A percentile compares a stretch with the other conserved stretches of the same genome.
Evolutionary conservation across 2,329 filamentous ascomycete genomes (phyloP).

Genomic region (Apiospora phragmitis): DNA sequence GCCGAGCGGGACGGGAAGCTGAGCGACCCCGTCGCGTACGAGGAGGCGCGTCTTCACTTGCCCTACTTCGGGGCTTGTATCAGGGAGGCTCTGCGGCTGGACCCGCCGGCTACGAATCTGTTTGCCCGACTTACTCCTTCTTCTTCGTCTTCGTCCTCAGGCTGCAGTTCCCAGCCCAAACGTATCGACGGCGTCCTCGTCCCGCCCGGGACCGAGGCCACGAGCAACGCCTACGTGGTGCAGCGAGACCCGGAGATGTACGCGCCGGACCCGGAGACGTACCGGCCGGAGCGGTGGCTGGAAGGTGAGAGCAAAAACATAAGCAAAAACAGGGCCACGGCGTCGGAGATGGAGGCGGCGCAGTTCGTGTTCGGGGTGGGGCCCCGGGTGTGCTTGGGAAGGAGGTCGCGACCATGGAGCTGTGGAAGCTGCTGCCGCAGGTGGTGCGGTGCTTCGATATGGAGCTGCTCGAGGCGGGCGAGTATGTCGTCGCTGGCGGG

Average conservation of each 20-base stretch:
- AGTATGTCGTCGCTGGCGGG: conserved; percentile 22
- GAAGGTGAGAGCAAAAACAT: conserved; percentile 10
- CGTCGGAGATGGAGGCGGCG: conserved; percentile 16
- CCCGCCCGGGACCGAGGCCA: conserved; percentile 29
- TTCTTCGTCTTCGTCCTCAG: background rate
- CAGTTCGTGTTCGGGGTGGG: conserved; percentile 25
- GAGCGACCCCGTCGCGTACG: conserved; percentile 17
- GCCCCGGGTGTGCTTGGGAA: conserved; percentile 25
- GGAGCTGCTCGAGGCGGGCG: conserved; percentile 17
- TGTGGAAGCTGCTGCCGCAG: conserved; percentile 24
- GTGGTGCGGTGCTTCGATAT: conserved; percentile 22
- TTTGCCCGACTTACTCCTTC: conserved; percentile 17
- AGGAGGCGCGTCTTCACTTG: conserved; percentile 18
- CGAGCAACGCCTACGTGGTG: conserved; percentile 30
- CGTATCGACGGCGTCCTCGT: conserved; percentile 14
- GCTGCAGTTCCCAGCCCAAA: background rate
- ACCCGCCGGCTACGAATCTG: conserved; percentile 17
- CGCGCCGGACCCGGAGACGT: conserved; percentile 31
- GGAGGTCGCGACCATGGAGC: conserved; percentile 26
- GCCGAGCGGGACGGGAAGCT: conserved; percentile 12
- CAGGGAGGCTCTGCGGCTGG: conserved; percentile 18
- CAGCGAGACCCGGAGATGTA: conserved; percentile 31
- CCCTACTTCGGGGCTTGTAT: conserved; percentile 22
- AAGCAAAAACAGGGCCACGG: no score
- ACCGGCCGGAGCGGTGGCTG: conserved; percentile 34